Base-by-base conservation (phyloP, 2,329 filamentous ascomycete species). In the Aspergillus melleus region DNA sequence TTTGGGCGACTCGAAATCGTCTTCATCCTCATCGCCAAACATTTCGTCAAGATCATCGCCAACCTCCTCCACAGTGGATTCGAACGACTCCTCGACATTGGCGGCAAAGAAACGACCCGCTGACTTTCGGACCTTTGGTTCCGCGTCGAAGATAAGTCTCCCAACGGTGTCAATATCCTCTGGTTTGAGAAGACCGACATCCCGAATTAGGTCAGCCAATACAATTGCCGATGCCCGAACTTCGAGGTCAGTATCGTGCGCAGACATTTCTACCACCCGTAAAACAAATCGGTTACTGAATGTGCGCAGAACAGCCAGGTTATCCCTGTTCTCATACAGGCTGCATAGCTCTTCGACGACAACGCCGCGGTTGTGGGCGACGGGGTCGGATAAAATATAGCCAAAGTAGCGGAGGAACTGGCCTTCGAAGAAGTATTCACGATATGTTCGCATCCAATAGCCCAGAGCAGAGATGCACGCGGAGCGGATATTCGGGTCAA, bases 221-320 rank as follows among this genome's bases (percentile, higher is more conserved):
- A 91, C 86, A 52, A 99, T 90, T 9, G 91, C 89, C 6, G 88
- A 84, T 8, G 92, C 89, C 39, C 95, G 88, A 30, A 98, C 92
- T 55, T 84, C 84, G 14, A 90, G 80, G 67, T 99, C 95, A 0
- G 89, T 85, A 74, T 99, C 95, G 62, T 87, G 86, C 6, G 90
- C 91, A 0, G 93, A 93, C 81, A 99, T 97, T 77, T 99, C 95
- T 26, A 98, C 89, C 44, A 99, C 82, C 29, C 95, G 88, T 6
- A 88, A 83, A 52, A 93, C 86, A 76, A 98, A 99, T 52, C 92
- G 86, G 74, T 98, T 95, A 39, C 96, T 96, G 70, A 98, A 99
- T 61, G 92, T 91, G 59, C 92, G 90, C 55, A 99, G 81, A 1
- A 86, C 85, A 49, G 81, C 83, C 64, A 96, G 86, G 72, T 92